Conservation (phyloP, 2,329 filamentous ascomycete genomes). For the Teratosphaeriaceae sp. region DNA sequence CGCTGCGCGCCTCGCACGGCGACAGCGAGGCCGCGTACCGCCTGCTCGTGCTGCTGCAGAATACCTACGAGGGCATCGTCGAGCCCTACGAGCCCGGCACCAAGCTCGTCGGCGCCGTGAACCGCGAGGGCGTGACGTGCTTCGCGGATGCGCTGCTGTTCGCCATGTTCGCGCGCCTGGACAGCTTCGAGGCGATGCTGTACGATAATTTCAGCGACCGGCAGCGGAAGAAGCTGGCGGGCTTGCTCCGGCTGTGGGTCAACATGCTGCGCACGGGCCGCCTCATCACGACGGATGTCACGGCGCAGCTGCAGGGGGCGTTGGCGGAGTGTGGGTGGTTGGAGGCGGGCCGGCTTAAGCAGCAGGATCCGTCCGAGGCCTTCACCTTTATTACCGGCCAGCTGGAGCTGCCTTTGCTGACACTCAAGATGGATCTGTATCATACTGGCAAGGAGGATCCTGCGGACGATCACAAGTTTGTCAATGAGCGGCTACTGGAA, state of each 20-base stretch:
- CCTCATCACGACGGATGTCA: constrained; percentile 79
- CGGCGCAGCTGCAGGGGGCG: constrained; percentile 72
- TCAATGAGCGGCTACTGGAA: constrained; percentile 85
- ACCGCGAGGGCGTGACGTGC: constrained; percentile 82
- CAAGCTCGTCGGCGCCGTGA: constrained; percentile 76
- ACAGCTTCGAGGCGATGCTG: constrained; percentile 88
- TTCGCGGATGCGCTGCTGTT: constrained; percentile 89
- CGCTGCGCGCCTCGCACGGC: constrained; percentile 56
- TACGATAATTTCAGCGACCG: constrained; percentile 72
- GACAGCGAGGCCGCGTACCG: constrained; percentile 69
- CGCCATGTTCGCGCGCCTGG: constrained; percentile 87
- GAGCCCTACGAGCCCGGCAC: constrained; percentile 65
- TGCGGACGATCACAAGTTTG: constrained; percentile 86
- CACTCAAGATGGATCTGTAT: constrained; percentile 89
- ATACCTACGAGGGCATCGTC: constrained; percentile 74
- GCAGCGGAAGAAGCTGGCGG: constrained; percentile 64
- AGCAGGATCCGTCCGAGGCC: constrained; percentile 93
- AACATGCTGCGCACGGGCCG: constrained; percentile 82
- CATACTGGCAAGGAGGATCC: constrained; percentile 80
- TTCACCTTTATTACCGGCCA: constrained; percentile 93
- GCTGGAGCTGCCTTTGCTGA: constrained; percentile 77
- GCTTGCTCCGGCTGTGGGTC: constrained; percentile 80
- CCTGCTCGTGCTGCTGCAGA: constrained; percentile 69
- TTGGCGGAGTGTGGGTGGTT: constrained; percentile 83
- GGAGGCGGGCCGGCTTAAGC: constrained; percentile 67